Conservation (phyloP, 331 rosid species). For the Saraca asoca region DNA sequence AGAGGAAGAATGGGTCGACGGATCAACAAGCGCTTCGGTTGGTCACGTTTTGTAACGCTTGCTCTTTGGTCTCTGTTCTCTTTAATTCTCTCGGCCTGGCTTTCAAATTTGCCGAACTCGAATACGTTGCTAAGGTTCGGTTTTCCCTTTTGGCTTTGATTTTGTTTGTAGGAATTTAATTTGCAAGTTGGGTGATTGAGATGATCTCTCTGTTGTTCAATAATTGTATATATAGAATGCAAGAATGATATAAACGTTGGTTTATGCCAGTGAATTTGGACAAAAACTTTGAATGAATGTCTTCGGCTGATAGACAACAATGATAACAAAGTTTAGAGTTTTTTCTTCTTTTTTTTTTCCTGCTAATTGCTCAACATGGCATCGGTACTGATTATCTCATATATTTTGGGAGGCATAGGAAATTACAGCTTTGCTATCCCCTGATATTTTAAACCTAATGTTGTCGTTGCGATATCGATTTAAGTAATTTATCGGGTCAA, state of each 20-base stretch:
- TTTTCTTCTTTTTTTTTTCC: too few relatives aligned
- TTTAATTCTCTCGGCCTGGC: constrained; percentile 84
- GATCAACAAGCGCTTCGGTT: constrained; percentile 40
- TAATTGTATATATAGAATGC: background rate
- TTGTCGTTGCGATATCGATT: too few relatives aligned
- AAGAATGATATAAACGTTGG: background rate
- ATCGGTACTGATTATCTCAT: too few relatives aligned
- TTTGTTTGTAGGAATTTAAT: background rate
- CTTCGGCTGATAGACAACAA: too few relatives aligned
- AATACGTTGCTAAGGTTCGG: constrained; percentile 73
- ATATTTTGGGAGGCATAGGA: too few relatives aligned
- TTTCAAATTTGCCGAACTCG: constrained; percentile 92
- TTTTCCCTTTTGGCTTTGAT: background rate
- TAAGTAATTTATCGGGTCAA: too few relatives aligned
- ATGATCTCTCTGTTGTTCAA: background rate
- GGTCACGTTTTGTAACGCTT: constrained; percentile 62
- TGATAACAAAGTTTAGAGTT: too few relatives aligned
- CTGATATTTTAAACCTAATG: too few relatives aligned
- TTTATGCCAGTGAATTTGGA: background rate
- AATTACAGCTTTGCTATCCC: too few relatives aligned
- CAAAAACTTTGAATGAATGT: too few relatives aligned
- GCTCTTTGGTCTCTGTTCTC: constrained; percentile 69
- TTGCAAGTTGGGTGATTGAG: background rate
- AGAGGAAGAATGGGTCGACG: background rate
- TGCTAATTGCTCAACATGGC: too few relatives aligned